phyloP scores from a whole-genome alignment of 345 rosid genomes.

The Cardiospermum halicacabum region DNA sequence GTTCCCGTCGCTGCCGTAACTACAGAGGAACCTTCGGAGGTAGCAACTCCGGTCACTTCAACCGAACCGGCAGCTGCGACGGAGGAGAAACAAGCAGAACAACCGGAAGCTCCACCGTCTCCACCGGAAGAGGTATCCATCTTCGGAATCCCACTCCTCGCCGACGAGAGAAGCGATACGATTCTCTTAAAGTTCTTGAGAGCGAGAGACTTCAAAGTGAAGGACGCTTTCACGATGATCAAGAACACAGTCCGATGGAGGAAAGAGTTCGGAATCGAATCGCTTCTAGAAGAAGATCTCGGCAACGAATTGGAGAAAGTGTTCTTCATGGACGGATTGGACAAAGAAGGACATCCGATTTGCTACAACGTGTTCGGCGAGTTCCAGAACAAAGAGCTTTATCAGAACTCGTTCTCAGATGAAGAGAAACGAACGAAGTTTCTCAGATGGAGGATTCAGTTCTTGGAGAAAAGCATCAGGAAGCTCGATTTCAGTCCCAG shows the following conservation, averaged over 20 bases:
- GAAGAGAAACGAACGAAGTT: constrained; percentile 69
- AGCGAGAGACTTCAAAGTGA: constrained; percentile 77
- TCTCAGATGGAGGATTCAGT: constrained; percentile 82
- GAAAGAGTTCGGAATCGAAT: constrained; percentile 58
- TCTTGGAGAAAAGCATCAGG: constrained; percentile 83
- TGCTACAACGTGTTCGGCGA: constrained; percentile 90
- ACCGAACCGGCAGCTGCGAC: background rate
- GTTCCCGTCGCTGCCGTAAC: constrained; percentile 32
- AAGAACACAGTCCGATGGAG: constrained; percentile 76
- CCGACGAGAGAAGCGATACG: constrained; percentile 67
- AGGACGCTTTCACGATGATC: constrained; percentile 72
- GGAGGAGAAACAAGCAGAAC: no score
- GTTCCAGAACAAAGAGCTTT: constrained; percentile 83
- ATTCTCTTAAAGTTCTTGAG: constrained; percentile 69
- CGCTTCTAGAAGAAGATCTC: constrained; percentile 57
- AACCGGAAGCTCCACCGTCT: constrained; percentile 8
- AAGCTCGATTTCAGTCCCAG: constrained; percentile 81
- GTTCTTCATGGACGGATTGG: constrained; percentile 84
- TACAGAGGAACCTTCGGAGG: background rate
- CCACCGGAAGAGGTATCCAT: constrained; percentile 35
- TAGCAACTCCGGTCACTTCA: background rate
- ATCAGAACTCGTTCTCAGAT: constrained; percentile 63
- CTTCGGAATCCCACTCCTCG: constrained; percentile 76
- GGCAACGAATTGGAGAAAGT: constrained; percentile 83
- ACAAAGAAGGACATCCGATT: constrained; percentile 78